Base-by-base conservation (phyloP, 2,329 filamentous ascomycete genomes). In the Trichoderma sp. region DNA sequence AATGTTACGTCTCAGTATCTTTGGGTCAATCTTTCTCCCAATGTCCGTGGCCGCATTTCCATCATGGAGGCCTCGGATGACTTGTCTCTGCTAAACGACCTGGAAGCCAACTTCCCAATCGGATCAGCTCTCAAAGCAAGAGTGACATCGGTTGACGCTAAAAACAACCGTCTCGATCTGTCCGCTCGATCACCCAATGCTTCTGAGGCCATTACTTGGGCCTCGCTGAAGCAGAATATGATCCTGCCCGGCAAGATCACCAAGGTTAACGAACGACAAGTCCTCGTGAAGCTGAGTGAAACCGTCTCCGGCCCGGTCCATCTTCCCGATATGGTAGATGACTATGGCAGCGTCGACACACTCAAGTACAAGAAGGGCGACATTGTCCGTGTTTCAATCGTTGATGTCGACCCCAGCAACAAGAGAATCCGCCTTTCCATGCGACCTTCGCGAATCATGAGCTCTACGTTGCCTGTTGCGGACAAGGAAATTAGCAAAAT, bases 1-100 rank as follows among this genome's bases (percentile, higher is more conserved):
- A 98, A 98, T 81, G 88, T 96, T 77, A 90, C 90, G 27, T 89
- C 94, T 33, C 92, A 94, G 78, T 94, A 90, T 81, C 88, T 98
- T 27, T 98, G 97, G 96, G 93, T 97, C 63, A 98, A 95, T 81
- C 85, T 99, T 27, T 95, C 95, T 2, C 95, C 97, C 7, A 94
- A 93, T 71, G 92, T 99, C 18, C 92, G 95, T 76, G 97, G 97
- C 74, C 91, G 95, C 68, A 91, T 99, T 74, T 91, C 91, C 72
- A 89, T 93, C 77, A 91, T 97, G 83, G 95, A 98, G 81, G 91
- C 97, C 9, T 95, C 95, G 0, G 94, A 98, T 80, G 95, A 98
- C 82, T 86, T 97, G 64, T 93, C 95, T 8, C 88, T 94, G 73
- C 87, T 98, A 45, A 90, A 92, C 38, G 91, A 98, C 80, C 85